Base-by-base conservation (phyloP, 108 stramenopile species). In the Cyclotella atomus region DNA sequence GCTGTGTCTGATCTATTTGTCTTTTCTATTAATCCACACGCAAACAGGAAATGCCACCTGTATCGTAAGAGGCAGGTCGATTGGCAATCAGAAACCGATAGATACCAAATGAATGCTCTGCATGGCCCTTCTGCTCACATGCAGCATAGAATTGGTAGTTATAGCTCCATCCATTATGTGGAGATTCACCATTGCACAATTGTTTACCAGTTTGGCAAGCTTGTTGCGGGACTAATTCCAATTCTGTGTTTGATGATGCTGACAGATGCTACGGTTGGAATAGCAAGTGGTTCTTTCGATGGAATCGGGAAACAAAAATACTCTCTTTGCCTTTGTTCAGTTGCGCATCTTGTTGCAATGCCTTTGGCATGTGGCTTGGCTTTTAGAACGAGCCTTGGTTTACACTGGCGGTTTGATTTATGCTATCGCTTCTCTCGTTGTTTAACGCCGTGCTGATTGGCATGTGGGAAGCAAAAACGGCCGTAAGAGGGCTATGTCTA, bases 161-260 rank as follows among this genome's bases (percentile, higher is more conserved):
- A 12, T 41, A 9, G 38, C 12, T 41, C 38, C 38, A 41, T 41
- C 12, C 9, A 32, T 79, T 71, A 15, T 4, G 77, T 28, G 82
- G 76, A 28, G 20, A 73, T 2, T 14, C 25, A 35, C n/a, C n/a
- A n/a, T n/a, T 83, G 77, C 49, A 83, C 71, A 34, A 77, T 59
- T 54, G 76, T 77, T 55, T 41, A 62, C 28, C 76, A 83, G 19
- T 71, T 83, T 24, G 71, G 71, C 6, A 46, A 63, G 33, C 50
- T 73, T 12, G 71, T 83, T 2, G 28, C 76, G 2, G 44, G 62
- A 28, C 50, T 83, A 6, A 68, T 83, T 44, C 82, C 82, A 15
- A 68, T 83, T 28, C 68, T 61, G 19, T 77, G 71, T 49, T 23
- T 77, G 15, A 77, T 83, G 32, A 83, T 83, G 82, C 47, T 83